Base-by-base conservation (phyloP, 176 grass and related monocot genomes). In the Cenchrus fungigraminus region DNA sequence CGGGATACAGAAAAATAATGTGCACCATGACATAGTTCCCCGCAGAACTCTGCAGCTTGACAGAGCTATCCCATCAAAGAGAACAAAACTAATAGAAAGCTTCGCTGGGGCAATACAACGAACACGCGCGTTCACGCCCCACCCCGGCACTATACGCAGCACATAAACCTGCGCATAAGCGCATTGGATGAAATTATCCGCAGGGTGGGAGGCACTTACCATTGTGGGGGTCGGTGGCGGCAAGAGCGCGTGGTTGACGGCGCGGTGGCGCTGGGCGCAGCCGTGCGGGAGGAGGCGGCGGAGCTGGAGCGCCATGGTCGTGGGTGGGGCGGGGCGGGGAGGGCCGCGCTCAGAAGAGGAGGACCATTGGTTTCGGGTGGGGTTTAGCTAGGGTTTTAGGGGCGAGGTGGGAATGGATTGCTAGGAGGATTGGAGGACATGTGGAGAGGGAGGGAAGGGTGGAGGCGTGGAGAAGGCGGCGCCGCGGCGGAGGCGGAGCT, bases 301-400 rank as follows among this genome's bases (percentile, higher is more conserved):
- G 37, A 98, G 81, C 86, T 94, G 93, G 65, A 95, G 91, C 19
- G 89, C 91, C 96, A 98, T 98, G 69, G 52, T 9, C 19, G 37
- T 40, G 37, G 12, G 58, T 3, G 17, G 4, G 57, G 44, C 5
- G 8, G 28, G 2, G 15, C 22, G 6, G 12, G 42, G 5, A 9
- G 9, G 42, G 5, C 28, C 6, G 77, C 2, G 17, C 32, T 86
- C 73, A 86, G 79, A 8, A 46, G 49, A 72, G 45, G 83, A 54
- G 65, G 45, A 0, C 46, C 83, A 90, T 89, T 57, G 58, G 25
- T 47, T 52, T 11, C 22, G 4, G 52, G 22, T 62, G 73, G 47
- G 59, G 45, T 49, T 85, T 81, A 70, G 82, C 40, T 79, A 88
- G 86, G 88, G 83, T 84, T 95, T 87, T 71, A 65, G 5, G 44